Evolutionary conservation across 164 flowering plant genomes (phyloP), one percentile per base, ranked within the genome.

Genomic region (Nelumbo lutea): DNA sequence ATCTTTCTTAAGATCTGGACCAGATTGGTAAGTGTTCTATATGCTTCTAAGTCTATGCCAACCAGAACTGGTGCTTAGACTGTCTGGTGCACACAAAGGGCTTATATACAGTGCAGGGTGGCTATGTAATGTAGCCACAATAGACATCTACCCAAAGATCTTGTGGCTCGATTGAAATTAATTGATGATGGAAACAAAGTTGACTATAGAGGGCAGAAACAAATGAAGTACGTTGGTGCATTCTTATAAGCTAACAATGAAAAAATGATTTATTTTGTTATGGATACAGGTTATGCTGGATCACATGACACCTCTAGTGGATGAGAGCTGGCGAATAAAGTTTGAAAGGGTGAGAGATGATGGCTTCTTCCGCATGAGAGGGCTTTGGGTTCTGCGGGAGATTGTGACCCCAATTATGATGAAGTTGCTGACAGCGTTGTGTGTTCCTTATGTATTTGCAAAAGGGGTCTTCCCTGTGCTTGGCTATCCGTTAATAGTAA

Each of bases 1-100:
- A 85, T 93, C 66, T 96, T 96, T 78, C 90, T 96, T 2, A 91
- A 96, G 85, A 90, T 93, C 70, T 96, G 99, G 99, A 96, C 97
- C 42, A 83, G 97, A 79, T 76, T 96, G 95, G 99, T 96, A 74
- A 75, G 86, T 66, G 1, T 65, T 53, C 4, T 52, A 6, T 59
- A 48, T 13, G 11, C 3, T 45, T 38, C 27, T 27, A 27, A 27
- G 27, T 27, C 27, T 27, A 0, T 27, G 27, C 27, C 27, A 27
- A 27, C 27, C 27, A 27, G 27, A 27, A 27, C 27, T 27, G 27
- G 27, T 27, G 27, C 27, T 27, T 27, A n/a, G n/a, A 27, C 27
- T 27, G 27, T 27, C 27, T 27, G 27, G 27, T 27, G 27, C 27
- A 27, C 27, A 27, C 27, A 27, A 27, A 27, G 27, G 27, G 27